Conservation (phyloP, 1,284 basidiomycete species). For the Sphaerobolus stellatus region DNA sequence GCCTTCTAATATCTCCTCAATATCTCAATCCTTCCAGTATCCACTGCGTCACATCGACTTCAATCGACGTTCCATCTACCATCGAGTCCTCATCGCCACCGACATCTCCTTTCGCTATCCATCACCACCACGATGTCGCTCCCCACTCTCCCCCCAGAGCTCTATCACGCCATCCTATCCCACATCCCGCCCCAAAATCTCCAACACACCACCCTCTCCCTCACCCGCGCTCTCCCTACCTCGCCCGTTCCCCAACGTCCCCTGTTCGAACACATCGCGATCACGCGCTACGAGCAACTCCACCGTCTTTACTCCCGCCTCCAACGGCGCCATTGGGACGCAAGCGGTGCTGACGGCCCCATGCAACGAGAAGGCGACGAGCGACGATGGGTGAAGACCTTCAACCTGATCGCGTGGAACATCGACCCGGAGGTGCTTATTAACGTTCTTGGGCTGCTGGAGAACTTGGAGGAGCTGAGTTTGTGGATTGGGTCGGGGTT, state of each 20-base stretch:
- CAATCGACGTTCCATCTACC: too few species aligned
- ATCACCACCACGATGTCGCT: too few species aligned
- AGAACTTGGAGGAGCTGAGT: constrained; percentile 43
- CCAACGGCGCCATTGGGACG: constrained; percentile 25
- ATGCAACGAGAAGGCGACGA: constrained; percentile 26
- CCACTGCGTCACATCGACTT: too few species aligned
- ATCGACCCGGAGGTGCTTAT: constrained; percentile 63
- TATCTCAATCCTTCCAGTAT: too few species aligned
- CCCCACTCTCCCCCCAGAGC: constrained; percentile 50
- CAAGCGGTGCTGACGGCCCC: neutral
- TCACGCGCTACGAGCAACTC: constrained; percentile 46
- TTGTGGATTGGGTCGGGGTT: constrained; percentile 64
- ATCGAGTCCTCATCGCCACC: too few species aligned
- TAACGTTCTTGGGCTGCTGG: constrained; percentile 53
- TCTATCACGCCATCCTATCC: constrained; percentile 54
- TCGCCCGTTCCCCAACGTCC: constrained; percentile 50
- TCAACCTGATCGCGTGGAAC: constrained; percentile 55
- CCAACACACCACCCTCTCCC: constrained; percentile 46
- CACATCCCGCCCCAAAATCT: constrained; percentile 41
- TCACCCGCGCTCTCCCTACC: constrained; percentile 54
- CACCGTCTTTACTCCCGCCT: constrained; percentile 50
- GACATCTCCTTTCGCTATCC: too few species aligned
- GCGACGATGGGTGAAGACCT: constrained; percentile 41
- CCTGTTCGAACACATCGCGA: constrained; percentile 50
- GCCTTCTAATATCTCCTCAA: too few species aligned